Evolutionary conservation across 306 rosid genomes (phyloP), one percentile per base, ranked within the genome.

Genomic region (Cicer judaicum): DNA sequence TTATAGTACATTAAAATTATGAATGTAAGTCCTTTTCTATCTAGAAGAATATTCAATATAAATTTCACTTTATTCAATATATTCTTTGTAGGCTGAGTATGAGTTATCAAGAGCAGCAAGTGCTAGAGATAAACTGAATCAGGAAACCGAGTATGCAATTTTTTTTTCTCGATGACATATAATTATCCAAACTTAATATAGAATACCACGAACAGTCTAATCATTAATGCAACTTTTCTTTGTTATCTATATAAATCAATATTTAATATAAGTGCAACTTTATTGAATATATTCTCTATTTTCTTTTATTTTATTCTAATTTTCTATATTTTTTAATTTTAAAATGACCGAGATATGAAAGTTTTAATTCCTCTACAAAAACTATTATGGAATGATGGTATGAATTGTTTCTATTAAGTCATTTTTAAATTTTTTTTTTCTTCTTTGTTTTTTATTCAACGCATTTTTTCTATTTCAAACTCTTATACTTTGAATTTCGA

Each of bases 101-200:
- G 98, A 94, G 84, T 76, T 94, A 14, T 36, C 88, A 78, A 75
- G 77, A 67, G 84, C 82, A 77, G 79, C 70, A 43, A 77, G 77
- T 72, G 64, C 87, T 63, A 81, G 96, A 84, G 85, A 88, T 63
- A 87, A 78, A 88, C 88, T 94, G 74, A 86, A 78, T 83, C 74
- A 79, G 81, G 95, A 74, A 65, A 79, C 82, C 1, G 97, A 91
- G 98, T 94, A 94, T 54, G 93, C 41, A 68, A 68, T 80, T 79
- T 67, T 68, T 21, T 61, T 11, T 54, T 40, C 40, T 21, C 2
- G 3, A 10, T 72, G 2, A 12, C 24, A 56, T 24, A n/a, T 29
- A 61, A 19, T 47, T 46, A 8, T 36, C 8, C 54, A 39, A 63
- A 66, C 60, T 41, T 80, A 6, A 65, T 10, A 21, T 62, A 46